Base-by-base conservation (phyloP, 768 basidiomycete species). In the Lactarius deliciosus region DNA sequence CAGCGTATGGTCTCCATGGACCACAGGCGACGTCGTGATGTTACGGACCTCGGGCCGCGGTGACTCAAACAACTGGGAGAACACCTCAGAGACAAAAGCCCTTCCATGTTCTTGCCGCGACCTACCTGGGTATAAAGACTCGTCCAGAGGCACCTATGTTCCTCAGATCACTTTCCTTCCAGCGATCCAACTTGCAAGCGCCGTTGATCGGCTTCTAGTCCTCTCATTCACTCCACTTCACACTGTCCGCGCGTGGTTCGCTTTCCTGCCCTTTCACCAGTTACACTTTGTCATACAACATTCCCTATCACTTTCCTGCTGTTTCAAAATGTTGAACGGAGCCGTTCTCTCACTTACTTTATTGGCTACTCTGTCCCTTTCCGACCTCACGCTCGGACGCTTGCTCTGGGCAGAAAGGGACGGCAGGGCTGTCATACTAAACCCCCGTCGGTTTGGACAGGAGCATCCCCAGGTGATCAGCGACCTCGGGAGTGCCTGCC, bases 391-490 rank as follows among this genome's bases (percentile, higher is more conserved):
- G 2, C 47, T 79, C 40, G 79, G 78, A 32, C 84, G 83, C 56
- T 77, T 79, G 60, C 68, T 70, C 40, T 82, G 81, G 81, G 72
- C 83, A 36, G 84, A 86, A 72, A 76, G 84, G 56, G 76, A 83
- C 68, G 77, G 76, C 68, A 75, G 73, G 16, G 74, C 81, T n/a
- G 76, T 85, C 47, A 75, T 76, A 59, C 74, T 86, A 45, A 73
- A 84, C 71, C 84, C 83, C 47, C 80, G 85, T 70, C 81, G 85
- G 28, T 85, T 85, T 72, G 79, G 80, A 30, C 81, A 83, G 72
- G 79, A 85, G 70, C 77, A 83, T 30, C 82, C 83, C 32, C 74
- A 78, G 11, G 80, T 83, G 43, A 75, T 86, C 38, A 71, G 77
- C 55, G 79, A 83, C 62, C 71, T 86, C 50, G 64, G 76, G 18